A percentile compares a stretch with the other conserved stretches of the same genome.
Conservation (phyloP, 2,329 filamentous ascomycete genomes). For the Aspergillus fijiensis region DNA sequence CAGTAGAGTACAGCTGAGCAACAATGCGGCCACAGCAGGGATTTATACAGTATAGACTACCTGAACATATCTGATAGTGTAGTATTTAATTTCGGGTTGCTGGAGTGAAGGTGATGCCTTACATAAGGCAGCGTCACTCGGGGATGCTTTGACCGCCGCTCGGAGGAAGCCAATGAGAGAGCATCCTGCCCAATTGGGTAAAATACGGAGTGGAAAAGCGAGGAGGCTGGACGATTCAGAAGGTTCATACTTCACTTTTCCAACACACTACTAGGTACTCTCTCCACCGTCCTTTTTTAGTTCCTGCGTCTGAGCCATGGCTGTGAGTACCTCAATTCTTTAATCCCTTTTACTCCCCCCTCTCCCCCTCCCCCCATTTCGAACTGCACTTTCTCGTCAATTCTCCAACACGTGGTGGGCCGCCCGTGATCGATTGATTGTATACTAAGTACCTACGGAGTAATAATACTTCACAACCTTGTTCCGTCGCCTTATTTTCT, state of each 20-base stretch:
- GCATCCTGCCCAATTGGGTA: slow-evolving; percentile 9
- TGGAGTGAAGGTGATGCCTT: not conserved
- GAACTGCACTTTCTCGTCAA: slow-evolving; percentile 10
- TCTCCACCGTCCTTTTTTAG: slow-evolving; percentile 1
- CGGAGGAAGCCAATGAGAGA: not conserved
- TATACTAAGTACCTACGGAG: not conserved
- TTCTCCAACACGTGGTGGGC: not conserved
- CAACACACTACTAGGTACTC: not conserved
- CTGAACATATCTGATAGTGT: too few species aligned
- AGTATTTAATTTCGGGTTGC: not conserved
- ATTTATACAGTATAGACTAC: too few species aligned
- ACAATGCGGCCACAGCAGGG: too few species aligned
- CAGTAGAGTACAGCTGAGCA: too few species aligned
- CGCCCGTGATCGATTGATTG: not conserved
- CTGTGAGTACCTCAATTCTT: not conserved
- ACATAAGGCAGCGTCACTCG: not conserved
- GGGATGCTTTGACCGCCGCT: not conserved
- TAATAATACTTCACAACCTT: not conserved
- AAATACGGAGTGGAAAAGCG: slow-evolving; percentile 10
- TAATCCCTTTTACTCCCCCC: not conserved
- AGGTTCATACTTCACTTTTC: slow-evolving; percentile 6
- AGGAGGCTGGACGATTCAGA: slow-evolving; percentile 22
- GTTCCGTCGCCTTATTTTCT: not conserved
- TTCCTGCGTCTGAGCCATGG: not conserved
- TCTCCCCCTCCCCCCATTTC: not conserved